Evolutionary conservation across 306 rosid genomes (phyloP).

Genomic region (Luffa aegyptiaca): DNA sequence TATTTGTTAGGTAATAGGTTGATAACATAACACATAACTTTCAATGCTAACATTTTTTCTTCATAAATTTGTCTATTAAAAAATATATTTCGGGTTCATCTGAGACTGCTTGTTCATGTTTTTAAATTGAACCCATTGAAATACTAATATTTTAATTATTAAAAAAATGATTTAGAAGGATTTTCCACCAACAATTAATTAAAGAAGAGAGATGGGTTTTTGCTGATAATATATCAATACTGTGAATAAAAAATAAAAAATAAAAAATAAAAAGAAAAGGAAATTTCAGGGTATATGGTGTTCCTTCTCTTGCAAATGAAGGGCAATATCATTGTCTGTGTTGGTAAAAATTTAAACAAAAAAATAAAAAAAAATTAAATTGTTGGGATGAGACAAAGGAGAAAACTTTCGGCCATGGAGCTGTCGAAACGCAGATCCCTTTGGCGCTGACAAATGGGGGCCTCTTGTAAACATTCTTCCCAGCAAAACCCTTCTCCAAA

Average conservation of each 20-base stretch:
- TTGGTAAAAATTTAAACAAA: not conserved
- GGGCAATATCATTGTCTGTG: not conserved
- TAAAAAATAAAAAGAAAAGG: not conserved
- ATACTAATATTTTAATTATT: no score
- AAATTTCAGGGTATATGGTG: not conserved
- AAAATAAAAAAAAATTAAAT: not conserved
- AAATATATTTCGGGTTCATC: no score
- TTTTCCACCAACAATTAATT: no score
- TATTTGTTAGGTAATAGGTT: not conserved
- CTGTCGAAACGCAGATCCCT: no score
- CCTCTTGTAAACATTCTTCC: not conserved
- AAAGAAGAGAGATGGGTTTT: no score
- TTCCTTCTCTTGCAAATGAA: not conserved
- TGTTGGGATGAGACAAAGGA: not conserved
- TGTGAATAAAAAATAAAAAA: no score
- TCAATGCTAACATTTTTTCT: no score
- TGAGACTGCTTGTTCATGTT: no score
- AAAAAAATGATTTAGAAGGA: no score
- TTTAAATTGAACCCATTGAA: no score
- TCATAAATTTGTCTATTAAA: no score
- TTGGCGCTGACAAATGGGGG: not conserved
- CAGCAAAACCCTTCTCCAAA: not conserved
- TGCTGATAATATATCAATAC: no score
- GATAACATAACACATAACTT: not conserved
- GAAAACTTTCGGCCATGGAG: not conserved